phyloP scores from a whole-genome alignment of 1,284 basidiomycete species.

The Pseudozyma sp. region DNA sequence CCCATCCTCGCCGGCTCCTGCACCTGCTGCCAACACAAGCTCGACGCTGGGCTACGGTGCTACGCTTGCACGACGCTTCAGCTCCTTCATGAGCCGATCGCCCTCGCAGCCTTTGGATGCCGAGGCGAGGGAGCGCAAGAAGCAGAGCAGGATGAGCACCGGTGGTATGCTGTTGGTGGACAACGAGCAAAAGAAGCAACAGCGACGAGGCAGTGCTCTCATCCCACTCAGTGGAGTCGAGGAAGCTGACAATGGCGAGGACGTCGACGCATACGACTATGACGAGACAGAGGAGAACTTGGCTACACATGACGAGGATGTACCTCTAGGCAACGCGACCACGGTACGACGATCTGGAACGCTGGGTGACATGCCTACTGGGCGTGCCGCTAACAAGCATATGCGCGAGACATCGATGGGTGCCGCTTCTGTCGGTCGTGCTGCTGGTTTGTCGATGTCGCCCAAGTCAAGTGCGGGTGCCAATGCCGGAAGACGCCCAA shows the following conservation, averaged over 20 bases:
- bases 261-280: slow-evolving; percentile 25
- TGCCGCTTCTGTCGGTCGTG: slow-evolving; percentile 45
- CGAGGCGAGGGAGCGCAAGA: slow-evolving; percentile 54
- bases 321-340: slow-evolving; percentile 23
- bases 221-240: slow-evolving; percentile 32
- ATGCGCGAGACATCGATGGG: slow-evolving; percentile 27
- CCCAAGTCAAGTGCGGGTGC: slow-evolving; percentile 25
- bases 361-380: slow-evolving; percentile 44
- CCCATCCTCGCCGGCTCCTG: slow-evolving; percentile 20
- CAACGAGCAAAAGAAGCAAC: slow-evolving; percentile 10
- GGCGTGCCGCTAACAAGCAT: slow-evolving; percentile 14
- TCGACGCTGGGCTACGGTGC: slow-evolving; percentile 47
- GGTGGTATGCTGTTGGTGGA: slow-evolving; percentile 45
- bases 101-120: slow-evolving; percentile 55
- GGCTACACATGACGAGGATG: slow-evolving; percentile 29
- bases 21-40: slow-evolving; percentile 31
- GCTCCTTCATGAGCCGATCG: slow-evolving; percentile 58
- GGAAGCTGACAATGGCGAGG: slow-evolving; percentile 20
- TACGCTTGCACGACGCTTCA: slow-evolving; percentile 57
- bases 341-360: slow-evolving; percentile 47
- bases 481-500: slow-evolving; percentile 15
- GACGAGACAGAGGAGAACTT: slow-evolving; percentile 30
- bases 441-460: slow-evolving; percentile 45
- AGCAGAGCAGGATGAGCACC: slow-evolving; percentile 59
- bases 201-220: slow-evolving; percentile 36